phyloP scores from a whole-genome alignment of 1,139 yeast genomes.

The Kurtzmaniella natalensis region DNA sequence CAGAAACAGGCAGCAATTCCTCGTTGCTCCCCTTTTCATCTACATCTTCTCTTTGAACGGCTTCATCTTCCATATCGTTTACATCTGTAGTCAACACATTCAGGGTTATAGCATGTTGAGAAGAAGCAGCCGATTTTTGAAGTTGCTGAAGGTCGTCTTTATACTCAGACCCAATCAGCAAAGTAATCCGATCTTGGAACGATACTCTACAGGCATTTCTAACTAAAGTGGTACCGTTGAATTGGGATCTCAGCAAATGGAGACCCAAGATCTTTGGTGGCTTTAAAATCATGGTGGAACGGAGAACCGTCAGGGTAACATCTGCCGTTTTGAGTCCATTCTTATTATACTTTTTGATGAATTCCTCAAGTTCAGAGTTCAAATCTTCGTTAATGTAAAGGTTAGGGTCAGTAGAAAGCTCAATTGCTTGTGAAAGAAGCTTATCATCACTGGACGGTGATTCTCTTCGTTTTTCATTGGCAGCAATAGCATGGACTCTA shows the following conservation, averaged over 20 bases:
- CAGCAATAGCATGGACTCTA: constrained; percentile 47
- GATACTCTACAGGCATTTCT: constrained; percentile 74
- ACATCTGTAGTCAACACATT: constrained; percentile 39
- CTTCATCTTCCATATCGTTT: constrained; percentile 43
- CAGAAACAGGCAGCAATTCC: constrained; percentile 19
- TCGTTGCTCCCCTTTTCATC: constrained; percentile 33
- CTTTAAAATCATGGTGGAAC: constrained; percentile 55
- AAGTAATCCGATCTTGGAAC: constrained; percentile 54
- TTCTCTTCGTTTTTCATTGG: constrained; percentile 20
- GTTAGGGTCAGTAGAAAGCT: constrained; percentile 23
- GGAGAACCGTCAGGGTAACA: constrained; percentile 61
- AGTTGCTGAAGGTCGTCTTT: constrained; percentile 34
- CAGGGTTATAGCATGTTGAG: constrained; percentile 13
- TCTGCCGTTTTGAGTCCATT: constrained; percentile 41
- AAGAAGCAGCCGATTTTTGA: constrained; percentile 21
- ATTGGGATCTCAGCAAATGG: constrained; percentile 81
- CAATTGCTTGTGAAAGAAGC: constrained; percentile 22
- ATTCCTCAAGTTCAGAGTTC: constrained; percentile 38
- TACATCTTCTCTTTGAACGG: constrained; percentile 38
- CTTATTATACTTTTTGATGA: constrained; percentile 41
- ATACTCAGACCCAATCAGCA: constrained; percentile 47
- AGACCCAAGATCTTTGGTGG: constrained; percentile 71
- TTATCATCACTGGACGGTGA: constrained; percentile 18
- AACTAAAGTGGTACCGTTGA: constrained; percentile 62
- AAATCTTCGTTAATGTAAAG: constrained; percentile 63